Conservation (phyloP, 345 rosid species). For the Aethionema arabicum region DNA sequence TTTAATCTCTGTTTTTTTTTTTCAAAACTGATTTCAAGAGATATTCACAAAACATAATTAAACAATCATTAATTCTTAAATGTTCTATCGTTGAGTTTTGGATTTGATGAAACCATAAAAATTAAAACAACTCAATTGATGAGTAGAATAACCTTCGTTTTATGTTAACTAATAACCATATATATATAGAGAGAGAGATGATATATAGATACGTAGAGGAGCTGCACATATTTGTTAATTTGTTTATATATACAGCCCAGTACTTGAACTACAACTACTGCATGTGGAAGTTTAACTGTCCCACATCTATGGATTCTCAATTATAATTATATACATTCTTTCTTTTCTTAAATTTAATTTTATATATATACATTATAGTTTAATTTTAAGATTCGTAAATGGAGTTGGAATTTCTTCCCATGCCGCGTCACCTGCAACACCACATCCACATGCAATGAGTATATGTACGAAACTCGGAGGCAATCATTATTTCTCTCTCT, state of each 20-base stretch:
- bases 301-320: constrained; percentile 34
- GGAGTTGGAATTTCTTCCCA: constrained; percentile 36
- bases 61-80: too few relatives aligned
- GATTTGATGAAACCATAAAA: too few relatives aligned
- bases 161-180: constrained; percentile 11
- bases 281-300: constrained; percentile 37
- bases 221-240: constrained; percentile 17
- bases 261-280: constrained; percentile 2
- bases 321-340: constrained; percentile 26
- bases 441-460: constrained; percentile 24
- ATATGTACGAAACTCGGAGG: constrained; percentile 22
- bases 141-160: constrained; percentile 12
- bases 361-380: neutral
- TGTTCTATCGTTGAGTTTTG: too few relatives aligned
- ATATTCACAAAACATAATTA: too few relatives aligned
- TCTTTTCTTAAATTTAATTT: constrained; percentile 13
- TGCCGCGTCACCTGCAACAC: constrained; percentile 37
- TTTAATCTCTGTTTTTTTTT: too few relatives aligned
- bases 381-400: neutral
- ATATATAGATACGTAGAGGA: neutral
- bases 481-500: constrained; percentile 31
- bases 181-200: neutral
- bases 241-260: constrained; percentile 12
- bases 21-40: too few relatives aligned
- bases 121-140: too few relatives aligned